A percentile compares a stretch with the other conserved stretches of the same genome.
These are phyloP conservation scores for Aquilaria sinensis DNA, from an alignment of 345 rosid genomes.

Conservation along the genomic window DNA sequence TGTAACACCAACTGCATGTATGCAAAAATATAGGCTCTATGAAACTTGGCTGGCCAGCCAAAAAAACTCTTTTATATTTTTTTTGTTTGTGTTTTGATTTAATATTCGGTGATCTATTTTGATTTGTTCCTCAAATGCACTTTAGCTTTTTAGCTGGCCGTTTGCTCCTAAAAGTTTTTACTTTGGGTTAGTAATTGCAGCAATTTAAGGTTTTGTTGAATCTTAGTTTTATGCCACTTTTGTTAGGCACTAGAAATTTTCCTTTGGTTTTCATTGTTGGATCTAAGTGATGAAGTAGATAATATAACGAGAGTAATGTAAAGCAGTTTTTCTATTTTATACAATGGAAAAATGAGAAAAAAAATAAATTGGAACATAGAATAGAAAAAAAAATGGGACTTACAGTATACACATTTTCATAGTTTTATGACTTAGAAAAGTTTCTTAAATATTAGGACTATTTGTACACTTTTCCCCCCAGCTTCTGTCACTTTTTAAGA, in stretches of 20 bases:
- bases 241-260: neutral
- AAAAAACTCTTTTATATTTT: neutral
- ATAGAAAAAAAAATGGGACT: too few species aligned
- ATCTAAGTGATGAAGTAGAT: neutral
- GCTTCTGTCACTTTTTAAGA: too few species aligned
- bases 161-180: neutral
- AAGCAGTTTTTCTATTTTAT: neutral
- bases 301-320: too few species aligned
- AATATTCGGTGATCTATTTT: constrained; percentile 9
- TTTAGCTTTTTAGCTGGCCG: too few species aligned
- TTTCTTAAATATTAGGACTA: too few species aligned
- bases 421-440: too few species aligned
- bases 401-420: too few species aligned
- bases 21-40: constrained; percentile 72
- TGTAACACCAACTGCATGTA: constrained; percentile 13
- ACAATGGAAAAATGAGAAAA: neutral
- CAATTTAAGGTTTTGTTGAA: neutral
- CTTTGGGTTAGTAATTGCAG: neutral
- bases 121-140: neutral
- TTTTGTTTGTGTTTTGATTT: constrained; percentile 4
- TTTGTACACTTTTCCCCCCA: too few species aligned
- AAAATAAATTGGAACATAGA: too few species aligned
- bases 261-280: constrained; percentile 5
- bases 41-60: constrained; percentile 61
- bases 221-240: constrained; percentile 1